Conservation (phyloP, 768 basidiomycete genomes). For the Leccinellum albellum region DNA sequence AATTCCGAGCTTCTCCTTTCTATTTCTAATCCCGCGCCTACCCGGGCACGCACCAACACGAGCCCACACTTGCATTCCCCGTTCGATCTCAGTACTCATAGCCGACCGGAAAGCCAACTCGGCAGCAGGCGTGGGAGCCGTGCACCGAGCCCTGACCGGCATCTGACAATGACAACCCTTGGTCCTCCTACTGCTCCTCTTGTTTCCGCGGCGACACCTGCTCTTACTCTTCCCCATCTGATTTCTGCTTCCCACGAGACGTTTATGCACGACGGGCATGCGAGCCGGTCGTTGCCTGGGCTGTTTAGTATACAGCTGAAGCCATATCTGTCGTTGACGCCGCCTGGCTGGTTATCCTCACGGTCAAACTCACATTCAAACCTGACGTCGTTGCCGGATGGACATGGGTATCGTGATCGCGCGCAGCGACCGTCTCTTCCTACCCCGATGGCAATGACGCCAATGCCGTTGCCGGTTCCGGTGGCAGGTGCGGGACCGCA, state of each 20-base stretch:
- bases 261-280: slow-evolving; percentile 49
- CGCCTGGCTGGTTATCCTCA: slow-evolving; percentile 39
- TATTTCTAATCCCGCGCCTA: slow-evolving; percentile 39
- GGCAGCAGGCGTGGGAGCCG: slow-evolving; percentile 42
- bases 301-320: slow-evolving; percentile 62
- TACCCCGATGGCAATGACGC: neutral
- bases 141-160: slow-evolving; percentile 57
- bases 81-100: slow-evolving; percentile 21
- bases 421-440: neutral
- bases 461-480: neutral
- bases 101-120: slow-evolving; percentile 24
- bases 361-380: slow-evolving; percentile 36
- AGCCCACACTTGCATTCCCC: slow-evolving; percentile 17
- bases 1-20: slow-evolving; percentile 81
- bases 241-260: slow-evolving; percentile 38
- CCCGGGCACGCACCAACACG: slow-evolving; percentile 15
- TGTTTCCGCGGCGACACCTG: neutral
- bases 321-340: slow-evolving; percentile 47
- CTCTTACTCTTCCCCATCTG: neutral
- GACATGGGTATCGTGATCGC: slow-evolving; percentile 2
- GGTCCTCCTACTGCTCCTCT: neutral
- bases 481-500: neutral
- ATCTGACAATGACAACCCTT: slow-evolving; percentile 10
- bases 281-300: slow-evolving; percentile 49
- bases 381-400: slow-evolving; percentile 14